A percentile compares a stretch with the other conserved stretches of the same genome.
Conservation (phyloP, 148 eudicot genomes). For the Chenopodium quinoa region DNA sequence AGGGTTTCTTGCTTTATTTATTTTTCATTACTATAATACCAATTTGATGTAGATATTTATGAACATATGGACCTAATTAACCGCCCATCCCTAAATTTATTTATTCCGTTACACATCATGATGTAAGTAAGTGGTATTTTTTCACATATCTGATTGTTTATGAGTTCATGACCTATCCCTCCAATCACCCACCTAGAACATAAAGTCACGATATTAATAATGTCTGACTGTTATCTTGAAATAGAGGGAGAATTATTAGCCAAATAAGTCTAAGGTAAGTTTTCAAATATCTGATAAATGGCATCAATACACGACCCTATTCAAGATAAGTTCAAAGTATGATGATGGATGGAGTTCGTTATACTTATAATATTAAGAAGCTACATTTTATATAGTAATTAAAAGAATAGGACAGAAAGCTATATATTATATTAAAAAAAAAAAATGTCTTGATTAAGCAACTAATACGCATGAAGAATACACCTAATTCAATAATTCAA, state of each 20-base stretch:
- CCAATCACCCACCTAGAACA: background rate
- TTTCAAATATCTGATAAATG: no score
- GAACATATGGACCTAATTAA: constrained; percentile 13
- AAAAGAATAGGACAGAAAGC: no score
- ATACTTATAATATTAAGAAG: no score
- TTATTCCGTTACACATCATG: background rate
- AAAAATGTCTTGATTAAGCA: no score
- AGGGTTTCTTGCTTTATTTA: background rate
- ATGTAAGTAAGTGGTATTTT: background rate
- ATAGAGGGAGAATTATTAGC: no score
- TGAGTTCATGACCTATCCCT: background rate
- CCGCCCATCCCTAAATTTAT: background rate
- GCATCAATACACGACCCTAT: no score
- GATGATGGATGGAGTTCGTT: no score
- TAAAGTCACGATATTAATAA: background rate
- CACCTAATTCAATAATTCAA: background rate
- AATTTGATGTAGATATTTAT: constrained; percentile 20
- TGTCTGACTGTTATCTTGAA: no score
- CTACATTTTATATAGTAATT: no score
- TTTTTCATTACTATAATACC: background rate
- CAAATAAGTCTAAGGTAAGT: no score
- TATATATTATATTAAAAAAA: no score
- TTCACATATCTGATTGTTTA: background rate
- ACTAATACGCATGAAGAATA: background rate
- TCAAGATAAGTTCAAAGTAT: no score